Percentiles rank a stretch among this genome's conserved stretches.
Evolutionary conservation across 2,329 filamentous ascomycete genomes (phyloP).

Genomic region (Didymella segeticola): DNA sequence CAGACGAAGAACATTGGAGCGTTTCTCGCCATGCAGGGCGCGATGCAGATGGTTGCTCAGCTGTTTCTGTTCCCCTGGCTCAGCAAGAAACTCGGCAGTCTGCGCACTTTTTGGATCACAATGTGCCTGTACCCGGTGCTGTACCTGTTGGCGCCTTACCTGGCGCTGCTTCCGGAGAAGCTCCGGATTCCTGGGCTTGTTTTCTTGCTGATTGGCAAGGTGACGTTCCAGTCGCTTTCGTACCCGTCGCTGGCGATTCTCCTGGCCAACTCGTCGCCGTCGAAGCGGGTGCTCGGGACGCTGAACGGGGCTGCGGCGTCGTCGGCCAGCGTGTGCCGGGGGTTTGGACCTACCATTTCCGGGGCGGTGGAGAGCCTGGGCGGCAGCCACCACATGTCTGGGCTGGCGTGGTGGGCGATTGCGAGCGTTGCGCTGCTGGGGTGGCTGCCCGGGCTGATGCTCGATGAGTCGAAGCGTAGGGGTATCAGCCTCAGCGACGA

Average conservation of each 20-base stretch:
- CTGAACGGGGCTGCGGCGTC: slow-evolving; percentile 94
- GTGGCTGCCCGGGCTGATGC: slow-evolving; percentile 56
- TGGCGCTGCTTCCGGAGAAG: slow-evolving; percentile 78
- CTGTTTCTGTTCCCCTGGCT: slow-evolving; percentile 83
- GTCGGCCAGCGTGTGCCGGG: slow-evolving; percentile 85
- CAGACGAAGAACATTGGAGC: slow-evolving; percentile 84
- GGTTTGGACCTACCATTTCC: slow-evolving; percentile 86
- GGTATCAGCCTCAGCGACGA: slow-evolving; percentile 27
- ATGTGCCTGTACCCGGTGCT: slow-evolving; percentile 84
- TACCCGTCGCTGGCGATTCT: slow-evolving; percentile 92
- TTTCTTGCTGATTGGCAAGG: slow-evolving; percentile 84
- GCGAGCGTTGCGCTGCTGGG: slow-evolving; percentile 78
- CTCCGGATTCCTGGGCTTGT: slow-evolving; percentile 79
- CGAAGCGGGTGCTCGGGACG: slow-evolving; percentile 82
- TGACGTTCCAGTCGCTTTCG: slow-evolving; percentile 87
- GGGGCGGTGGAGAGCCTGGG: slow-evolving; percentile 85
- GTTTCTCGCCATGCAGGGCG: slow-evolving; percentile 86
- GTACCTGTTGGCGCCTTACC: slow-evolving; percentile 87
- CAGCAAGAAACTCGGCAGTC: slow-evolving; percentile 75
- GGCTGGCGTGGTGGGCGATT: slow-evolving; percentile 92
- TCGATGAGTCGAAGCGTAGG: slow-evolving; percentile 71
- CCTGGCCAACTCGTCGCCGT: slow-evolving; percentile 85
- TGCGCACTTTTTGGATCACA: slow-evolving; percentile 82
- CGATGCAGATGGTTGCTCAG: slow-evolving; percentile 88
- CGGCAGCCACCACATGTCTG: slow-evolving; percentile 80